Conservation (phyloP, 192 early-diverging fungal genomes). For the Backusella sp. region DNA sequence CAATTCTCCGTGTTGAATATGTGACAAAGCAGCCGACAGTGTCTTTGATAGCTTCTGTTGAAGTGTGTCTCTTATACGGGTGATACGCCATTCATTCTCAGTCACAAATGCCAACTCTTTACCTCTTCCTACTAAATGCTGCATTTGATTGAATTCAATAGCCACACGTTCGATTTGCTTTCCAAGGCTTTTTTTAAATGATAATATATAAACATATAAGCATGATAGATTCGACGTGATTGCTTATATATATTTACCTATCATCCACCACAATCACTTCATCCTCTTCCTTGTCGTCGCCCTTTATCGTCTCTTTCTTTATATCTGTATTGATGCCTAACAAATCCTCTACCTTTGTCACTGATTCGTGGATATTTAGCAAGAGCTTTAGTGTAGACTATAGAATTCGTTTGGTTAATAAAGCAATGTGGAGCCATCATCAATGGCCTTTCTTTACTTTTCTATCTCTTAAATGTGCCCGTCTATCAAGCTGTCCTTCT, state of each 20-base stretch:
- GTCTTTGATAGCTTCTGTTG: slow-evolving; percentile 57
- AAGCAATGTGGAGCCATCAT: neutral
- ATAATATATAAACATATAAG: neutral
- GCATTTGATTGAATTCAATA: slow-evolving; percentile 84
- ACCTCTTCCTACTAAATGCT: slow-evolving; percentile 66
- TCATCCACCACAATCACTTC: neutral
- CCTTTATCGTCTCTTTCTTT: neutral
- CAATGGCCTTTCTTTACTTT: slow-evolving; percentile 47
- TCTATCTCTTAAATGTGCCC: slow-evolving; percentile 63
- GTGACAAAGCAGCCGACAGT: slow-evolving; percentile 48
- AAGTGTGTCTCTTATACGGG: slow-evolving; percentile 71
- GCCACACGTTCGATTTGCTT: slow-evolving; percentile 83
- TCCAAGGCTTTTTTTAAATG: slow-evolving; percentile 41
- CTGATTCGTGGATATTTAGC: slow-evolving; percentile 73
- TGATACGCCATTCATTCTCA: slow-evolving; percentile 74
- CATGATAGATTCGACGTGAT: neutral
- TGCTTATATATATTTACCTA: neutral
- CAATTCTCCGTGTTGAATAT: slow-evolving; percentile 25
- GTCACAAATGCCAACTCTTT: slow-evolving; percentile 63
- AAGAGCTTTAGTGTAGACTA: slow-evolving; percentile 67
- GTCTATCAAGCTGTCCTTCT: slow-evolving; percentile 56
- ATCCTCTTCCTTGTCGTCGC: neutral
- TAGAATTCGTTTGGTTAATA: neutral
- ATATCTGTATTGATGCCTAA: slow-evolving; percentile 54
- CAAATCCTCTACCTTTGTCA: slow-evolving; percentile 72